These are phyloP conservation scores for Serendipita sp. DNA, from an alignment of 768 basidiomycete genomes.

Conservation along the genomic window DNA sequence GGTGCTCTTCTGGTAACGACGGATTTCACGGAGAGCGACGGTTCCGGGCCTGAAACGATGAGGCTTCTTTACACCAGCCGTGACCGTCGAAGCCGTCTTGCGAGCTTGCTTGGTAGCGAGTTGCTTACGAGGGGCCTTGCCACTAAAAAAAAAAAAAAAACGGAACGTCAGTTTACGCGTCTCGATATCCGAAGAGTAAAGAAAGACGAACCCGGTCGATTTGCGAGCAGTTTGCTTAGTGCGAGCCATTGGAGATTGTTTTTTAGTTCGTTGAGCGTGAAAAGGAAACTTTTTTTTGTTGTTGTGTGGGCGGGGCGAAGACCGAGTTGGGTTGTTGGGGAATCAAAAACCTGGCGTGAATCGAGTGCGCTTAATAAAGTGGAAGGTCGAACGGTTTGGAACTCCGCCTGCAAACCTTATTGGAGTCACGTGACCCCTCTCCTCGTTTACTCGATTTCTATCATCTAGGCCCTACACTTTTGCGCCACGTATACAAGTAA, in stretches of 20 bases:
- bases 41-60: slow-evolving; percentile 30
- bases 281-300: slow-evolving; percentile 14
- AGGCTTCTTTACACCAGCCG: slow-evolving; percentile 25
- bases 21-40: slow-evolving; percentile 32
- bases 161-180: background rate
- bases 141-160: slow-evolving; percentile 5
- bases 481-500: too few relatives aligned
- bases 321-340: too few relatives aligned
- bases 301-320: background rate
- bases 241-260: slow-evolving; percentile 1
- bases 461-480: too few relatives aligned
- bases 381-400: background rate
- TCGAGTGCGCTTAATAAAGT: background rate
- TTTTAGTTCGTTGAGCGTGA: slow-evolving; percentile 38
- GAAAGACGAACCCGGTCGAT: slow-evolving; percentile 48
- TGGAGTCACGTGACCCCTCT: background rate
- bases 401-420: slow-evolving; percentile 1
- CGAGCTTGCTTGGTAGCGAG: slow-evolving; percentile 32
- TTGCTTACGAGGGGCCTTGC: slow-evolving; percentile 20
- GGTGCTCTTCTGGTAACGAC: slow-evolving; percentile 25
- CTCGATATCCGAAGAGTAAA: slow-evolving; percentile 19
- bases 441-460: too few relatives aligned
- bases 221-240: slow-evolving; percentile 69
- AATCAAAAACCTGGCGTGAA: background rate
- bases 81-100: slow-evolving; percentile 20